phyloP scores from a whole-genome alignment of 2,329 filamentous ascomycete genomes.

The Colletotrichum magnum region DNA sequence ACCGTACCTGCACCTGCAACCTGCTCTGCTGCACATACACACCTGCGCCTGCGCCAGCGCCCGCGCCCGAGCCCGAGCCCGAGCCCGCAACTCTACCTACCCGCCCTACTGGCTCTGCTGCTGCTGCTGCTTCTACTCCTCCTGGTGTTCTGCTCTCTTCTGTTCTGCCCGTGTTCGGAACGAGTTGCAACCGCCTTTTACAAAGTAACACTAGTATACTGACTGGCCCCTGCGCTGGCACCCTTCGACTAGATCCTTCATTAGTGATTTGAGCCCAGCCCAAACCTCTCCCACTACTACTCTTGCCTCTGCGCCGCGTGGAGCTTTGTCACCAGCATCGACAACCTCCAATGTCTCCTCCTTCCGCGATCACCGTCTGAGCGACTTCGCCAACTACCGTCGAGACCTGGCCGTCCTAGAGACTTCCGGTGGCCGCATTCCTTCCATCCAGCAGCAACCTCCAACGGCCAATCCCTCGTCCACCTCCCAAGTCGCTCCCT shows the following conservation, averaged over 20 bases:
- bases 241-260: constrained; percentile 44
- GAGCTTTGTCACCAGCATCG: constrained; percentile 59
- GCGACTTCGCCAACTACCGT: constrained; percentile 78
- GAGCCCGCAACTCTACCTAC: too few species aligned
- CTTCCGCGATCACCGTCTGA: constrained; percentile 71
- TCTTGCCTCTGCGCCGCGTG: constrained; percentile 59
- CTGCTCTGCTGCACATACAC: too few species aligned
- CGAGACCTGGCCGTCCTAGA: constrained; percentile 80
- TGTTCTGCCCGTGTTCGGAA: too few species aligned
- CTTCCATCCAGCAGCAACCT: constrained; percentile 72
- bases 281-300: constrained; percentile 57
- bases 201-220: constrained; percentile 10
- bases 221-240: constrained; percentile 38
- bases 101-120: too few species aligned
- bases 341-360: constrained; percentile 61
- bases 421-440: constrained; percentile 68
- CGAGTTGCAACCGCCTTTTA: neutral
- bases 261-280: constrained; percentile 55
- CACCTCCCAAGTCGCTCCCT: constrained; percentile 70
- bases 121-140: too few species aligned
- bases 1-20: too few species aligned
- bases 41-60: too few species aligned
- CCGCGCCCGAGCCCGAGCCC: too few species aligned
- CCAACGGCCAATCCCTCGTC: constrained; percentile 69
- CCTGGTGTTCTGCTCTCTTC: too few species aligned